A percentile compares a stretch with the other conserved stretches of the same genome.
phyloP scores from a whole-genome alignment of 768 basidiomycete genomes.

The Leccinum pellstonianum region DNA sequence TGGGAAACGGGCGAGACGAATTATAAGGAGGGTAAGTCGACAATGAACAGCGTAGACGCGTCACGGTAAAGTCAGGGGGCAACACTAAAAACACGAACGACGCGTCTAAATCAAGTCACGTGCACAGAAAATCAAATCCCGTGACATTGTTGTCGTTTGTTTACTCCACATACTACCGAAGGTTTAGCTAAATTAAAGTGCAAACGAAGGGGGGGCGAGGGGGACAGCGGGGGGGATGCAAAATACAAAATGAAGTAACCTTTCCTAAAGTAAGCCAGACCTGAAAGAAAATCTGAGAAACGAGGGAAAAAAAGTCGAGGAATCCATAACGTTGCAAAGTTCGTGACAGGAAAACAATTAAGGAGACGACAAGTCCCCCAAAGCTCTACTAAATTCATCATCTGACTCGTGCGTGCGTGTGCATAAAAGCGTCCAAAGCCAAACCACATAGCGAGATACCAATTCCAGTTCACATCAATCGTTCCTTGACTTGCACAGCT shows the following conservation, averaged over 20 bases:
- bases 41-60: background rate
- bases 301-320: background rate
- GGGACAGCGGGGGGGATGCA: background rate
- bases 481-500: conserved; percentile 65
- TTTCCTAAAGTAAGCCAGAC: conserved; percentile 14
- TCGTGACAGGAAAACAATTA: conserved; percentile 7
- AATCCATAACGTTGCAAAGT: conserved; percentile 5
- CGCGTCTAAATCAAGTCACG: conserved; percentile 17
- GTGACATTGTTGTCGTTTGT: conserved; percentile 1
- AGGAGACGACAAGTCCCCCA: background rate
- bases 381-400: conserved; percentile 8
- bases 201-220: conserved; percentile 5
- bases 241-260: conserved; percentile 10
- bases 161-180: background rate
- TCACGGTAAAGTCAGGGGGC: too few relatives aligned
- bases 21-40: background rate
- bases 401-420: too few relatives aligned
- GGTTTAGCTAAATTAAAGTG: conserved; percentile 7
- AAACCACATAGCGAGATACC: background rate
- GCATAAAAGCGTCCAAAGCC: background rate
- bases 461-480: conserved; percentile 41
- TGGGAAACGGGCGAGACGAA: conserved; percentile 1
- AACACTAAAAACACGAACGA: background rate
- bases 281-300: background rate
- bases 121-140: conserved; percentile 26